Percentiles rank a stretch among this genome's conserved stretches.
phyloP scores from a whole-genome alignment of 768 basidiomycete species.

The Mycena latifolia region DNA sequence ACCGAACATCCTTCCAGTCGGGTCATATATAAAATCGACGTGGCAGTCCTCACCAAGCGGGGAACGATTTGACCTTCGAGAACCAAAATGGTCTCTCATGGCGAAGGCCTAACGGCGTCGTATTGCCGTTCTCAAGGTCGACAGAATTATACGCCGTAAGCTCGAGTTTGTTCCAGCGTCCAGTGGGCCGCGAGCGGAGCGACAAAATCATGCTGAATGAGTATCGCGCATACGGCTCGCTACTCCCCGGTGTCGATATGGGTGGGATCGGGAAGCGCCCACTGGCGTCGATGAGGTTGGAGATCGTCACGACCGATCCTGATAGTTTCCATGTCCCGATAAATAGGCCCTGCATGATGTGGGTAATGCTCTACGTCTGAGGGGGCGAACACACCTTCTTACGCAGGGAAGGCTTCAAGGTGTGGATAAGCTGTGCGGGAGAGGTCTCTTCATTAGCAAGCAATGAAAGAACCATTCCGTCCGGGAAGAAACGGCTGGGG shows the following conservation, averaged over 20 bases:
- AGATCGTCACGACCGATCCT: constrained; percentile 70
- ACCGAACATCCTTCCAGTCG: neutral
- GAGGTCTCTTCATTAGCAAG: constrained; percentile 83
- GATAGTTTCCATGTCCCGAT: constrained; percentile 81
- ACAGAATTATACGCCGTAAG: constrained; percentile 82
- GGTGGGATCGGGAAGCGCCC: constrained; percentile 50
- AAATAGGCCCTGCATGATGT: constrained; percentile 69
- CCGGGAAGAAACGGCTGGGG: constrained; percentile 85
- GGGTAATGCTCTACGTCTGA: neutral
- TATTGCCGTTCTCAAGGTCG: constrained; percentile 81
- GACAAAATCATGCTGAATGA: constrained; percentile 80
- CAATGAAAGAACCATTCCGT: constrained; percentile 88
- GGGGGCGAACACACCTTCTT: constrained; percentile 68
- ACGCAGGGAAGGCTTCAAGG: constrained; percentile 80
- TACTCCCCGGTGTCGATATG: constrained; percentile 24
- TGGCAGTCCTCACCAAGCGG: constrained; percentile 18
- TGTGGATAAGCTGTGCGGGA: constrained; percentile 80
- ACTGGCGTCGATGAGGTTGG: constrained; percentile 73
- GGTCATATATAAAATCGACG: constrained; percentile 3
- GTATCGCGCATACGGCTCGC: constrained; percentile 58
- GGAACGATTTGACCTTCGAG: constrained; percentile 84
- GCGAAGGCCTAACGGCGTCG: constrained; percentile 75
- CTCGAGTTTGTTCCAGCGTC: constrained; percentile 87
- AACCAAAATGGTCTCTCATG: constrained; percentile 96
- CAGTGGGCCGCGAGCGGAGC: constrained; percentile 82